Conservation (phyloP, 352 stramenopile genomes). For the Globisporangium camurandrum region DNA sequence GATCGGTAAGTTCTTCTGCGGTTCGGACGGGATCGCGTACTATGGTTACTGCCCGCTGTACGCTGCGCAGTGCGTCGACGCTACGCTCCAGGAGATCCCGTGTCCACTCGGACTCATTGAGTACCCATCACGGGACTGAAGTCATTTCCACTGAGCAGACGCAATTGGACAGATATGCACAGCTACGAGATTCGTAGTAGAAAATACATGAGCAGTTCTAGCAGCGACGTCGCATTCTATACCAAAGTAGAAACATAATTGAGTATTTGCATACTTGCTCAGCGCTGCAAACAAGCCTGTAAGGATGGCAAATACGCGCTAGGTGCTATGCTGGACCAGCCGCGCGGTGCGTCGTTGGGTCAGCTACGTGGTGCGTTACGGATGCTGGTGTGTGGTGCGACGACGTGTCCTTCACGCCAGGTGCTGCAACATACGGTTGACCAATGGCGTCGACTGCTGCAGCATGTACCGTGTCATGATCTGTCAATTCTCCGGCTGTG, state of each 20-base stretch:
- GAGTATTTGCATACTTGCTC: too few species aligned
- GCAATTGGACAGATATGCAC: neutral
- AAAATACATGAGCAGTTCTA: neutral
- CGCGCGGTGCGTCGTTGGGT: too few species aligned
- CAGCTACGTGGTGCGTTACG: too few species aligned
- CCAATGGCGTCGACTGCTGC: neutral
- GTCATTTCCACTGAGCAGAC: neutral
- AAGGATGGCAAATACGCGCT: too few species aligned
- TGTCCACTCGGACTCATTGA: conserved; percentile 8
- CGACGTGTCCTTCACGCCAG: neutral
- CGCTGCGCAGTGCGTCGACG: conserved; percentile 21
- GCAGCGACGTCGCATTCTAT: too few species aligned
- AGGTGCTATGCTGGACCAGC: too few species aligned
- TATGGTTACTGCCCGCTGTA: conserved; percentile 30
- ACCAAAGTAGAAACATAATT: too few species aligned
- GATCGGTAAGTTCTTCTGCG: conserved; percentile 23
- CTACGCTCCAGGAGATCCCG: conserved; percentile 6
- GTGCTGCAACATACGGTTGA: neutral
- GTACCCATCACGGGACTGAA: neutral
- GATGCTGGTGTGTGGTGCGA: neutral
- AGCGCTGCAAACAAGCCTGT: too few species aligned
- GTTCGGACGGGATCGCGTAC: conserved; percentile 24
- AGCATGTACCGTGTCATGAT: neutral
- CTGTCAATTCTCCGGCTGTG: too few species aligned
- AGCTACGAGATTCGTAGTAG: neutral